Base-by-base conservation (phyloP, 192 early-diverging fungal species). In the Linnemannia exigua region DNA sequence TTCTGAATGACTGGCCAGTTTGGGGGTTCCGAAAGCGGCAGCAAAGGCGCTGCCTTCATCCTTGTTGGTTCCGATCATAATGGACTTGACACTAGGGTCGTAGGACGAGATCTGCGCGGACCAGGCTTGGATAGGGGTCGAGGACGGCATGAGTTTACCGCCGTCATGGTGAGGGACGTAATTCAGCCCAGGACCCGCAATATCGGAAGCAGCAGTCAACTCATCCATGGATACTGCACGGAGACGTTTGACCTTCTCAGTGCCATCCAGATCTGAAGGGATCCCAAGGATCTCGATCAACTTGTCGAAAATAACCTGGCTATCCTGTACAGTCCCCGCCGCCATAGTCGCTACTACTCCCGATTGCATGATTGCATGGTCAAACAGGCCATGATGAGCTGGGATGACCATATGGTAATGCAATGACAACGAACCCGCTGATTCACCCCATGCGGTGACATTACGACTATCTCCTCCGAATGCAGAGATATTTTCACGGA, bases 311-410 rank as follows among this genome's bases (percentile, higher is more conserved):
- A 61, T 15, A 20, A 14, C n/a, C 48, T 84, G 75, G 7, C 81
- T 76, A 31, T 77, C 76, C 19, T 25, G 69, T 3, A 72, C 61
- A 16, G 50, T 19, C 19, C 48, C 66, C 1, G 81, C 41, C 0
- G 76, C 35, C 25, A 84, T 54, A 20, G 81, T 78, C 17, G 3
- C 17, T 15, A 69, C 51, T 5, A 76, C 74, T 0, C 81, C 75
- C 6, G 81, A 84, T 25, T 87, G 87, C 76, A 87, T 61, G 61
- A 87, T 87, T 31, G 80, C 87, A 16, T 80, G 80, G 35, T 78
- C 77, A 63, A 87, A 87, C 31, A 84, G 50, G 0, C 81, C 81
- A 5, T 41, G 47, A 71, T 77, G 75, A 3, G 79, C 25, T 12
- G 80, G 80, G 7, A 33, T 33, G 17, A 87, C 31, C 67, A 82